These are phyloP conservation scores for Striga asiatica DNA, from an alignment of 257 asterid genomes.

Conservation along the genomic window DNA sequence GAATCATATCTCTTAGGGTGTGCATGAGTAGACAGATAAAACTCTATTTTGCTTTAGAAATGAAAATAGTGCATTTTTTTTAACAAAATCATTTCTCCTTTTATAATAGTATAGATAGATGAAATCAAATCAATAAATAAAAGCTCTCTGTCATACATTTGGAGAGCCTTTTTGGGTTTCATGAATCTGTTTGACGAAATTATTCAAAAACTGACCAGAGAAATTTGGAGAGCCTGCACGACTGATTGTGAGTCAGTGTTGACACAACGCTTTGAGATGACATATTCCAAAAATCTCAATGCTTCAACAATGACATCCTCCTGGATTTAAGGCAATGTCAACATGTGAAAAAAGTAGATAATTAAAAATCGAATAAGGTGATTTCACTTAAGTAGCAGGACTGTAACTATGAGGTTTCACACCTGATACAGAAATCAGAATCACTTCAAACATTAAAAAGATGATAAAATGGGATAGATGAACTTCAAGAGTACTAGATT, in stretches of 20 bases:
- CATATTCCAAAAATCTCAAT: conserved; percentile 50
- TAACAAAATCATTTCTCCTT: not conserved
- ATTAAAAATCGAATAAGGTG: too few relatives aligned
- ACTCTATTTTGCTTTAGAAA: not conserved
- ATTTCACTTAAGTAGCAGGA: not conserved
- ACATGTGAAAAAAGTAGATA: too few relatives aligned
- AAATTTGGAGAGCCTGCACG: conserved; percentile 70
- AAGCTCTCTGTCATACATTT: not conserved
- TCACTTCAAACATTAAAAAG: not conserved
- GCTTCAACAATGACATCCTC: conserved; percentile 35
- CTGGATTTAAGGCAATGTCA: conserved; percentile 40
- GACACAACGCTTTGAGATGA: conserved; percentile 50
- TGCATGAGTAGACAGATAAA: conserved; percentile 12
- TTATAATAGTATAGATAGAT: too few relatives aligned
- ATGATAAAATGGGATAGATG: too few relatives aligned
- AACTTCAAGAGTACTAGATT: too few relatives aligned
- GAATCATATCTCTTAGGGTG: conserved; percentile 10
- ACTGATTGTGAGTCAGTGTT: conserved; percentile 39
- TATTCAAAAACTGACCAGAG: conserved; percentile 53
- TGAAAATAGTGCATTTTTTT: not conserved
- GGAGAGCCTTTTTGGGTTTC: not conserved
- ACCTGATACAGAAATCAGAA: not conserved
- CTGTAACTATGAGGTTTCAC: not conserved
- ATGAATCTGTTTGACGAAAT: not conserved
- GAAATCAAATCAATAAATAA: not conserved